phyloP scores from a whole-genome alignment of 164 flowering plant species.

The Amborella trichopoda region DNA sequence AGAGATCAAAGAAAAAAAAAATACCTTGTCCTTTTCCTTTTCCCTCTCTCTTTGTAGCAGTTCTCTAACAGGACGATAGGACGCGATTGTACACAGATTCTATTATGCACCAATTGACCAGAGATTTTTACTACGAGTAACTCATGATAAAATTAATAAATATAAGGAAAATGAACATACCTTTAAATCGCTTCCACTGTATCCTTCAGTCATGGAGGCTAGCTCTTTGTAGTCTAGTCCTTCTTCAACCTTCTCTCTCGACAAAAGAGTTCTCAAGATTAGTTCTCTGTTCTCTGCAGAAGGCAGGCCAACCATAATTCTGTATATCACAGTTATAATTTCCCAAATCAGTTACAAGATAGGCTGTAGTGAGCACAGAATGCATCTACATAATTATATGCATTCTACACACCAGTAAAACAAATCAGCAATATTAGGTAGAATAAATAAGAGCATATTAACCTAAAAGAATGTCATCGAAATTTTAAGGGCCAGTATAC shows the following conservation, averaged over 20 bases:
- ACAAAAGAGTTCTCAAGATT: constrained; percentile 62
- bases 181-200: constrained; percentile 92
- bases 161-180: constrained; percentile 16
- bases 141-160: background rate
- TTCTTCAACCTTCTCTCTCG: constrained; percentile 64
- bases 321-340: constrained; percentile 18
- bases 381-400: too few relatives aligned
- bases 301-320: constrained; percentile 92
- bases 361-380: too few relatives aligned
- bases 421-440: too few relatives aligned
- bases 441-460: too few relatives aligned
- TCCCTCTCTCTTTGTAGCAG: constrained; percentile 69
- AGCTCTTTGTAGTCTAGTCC: constrained; percentile 69
- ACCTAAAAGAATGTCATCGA: too few relatives aligned
- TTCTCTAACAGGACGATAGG: constrained; percentile 93
- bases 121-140: too few relatives aligned
- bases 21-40: constrained; percentile 26
- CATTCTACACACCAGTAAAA: too few relatives aligned
- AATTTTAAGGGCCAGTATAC: too few relatives aligned
- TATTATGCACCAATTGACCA: too few relatives aligned
- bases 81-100: constrained; percentile 90
- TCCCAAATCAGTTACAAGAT: too few relatives aligned
- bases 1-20: background rate
- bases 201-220: constrained; percentile 90
- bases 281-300: constrained; percentile 55